These are phyloP conservation scores for Prunus davidiana DNA, from an alignment of 306 rosid species.

Conservation along the genomic window DNA sequence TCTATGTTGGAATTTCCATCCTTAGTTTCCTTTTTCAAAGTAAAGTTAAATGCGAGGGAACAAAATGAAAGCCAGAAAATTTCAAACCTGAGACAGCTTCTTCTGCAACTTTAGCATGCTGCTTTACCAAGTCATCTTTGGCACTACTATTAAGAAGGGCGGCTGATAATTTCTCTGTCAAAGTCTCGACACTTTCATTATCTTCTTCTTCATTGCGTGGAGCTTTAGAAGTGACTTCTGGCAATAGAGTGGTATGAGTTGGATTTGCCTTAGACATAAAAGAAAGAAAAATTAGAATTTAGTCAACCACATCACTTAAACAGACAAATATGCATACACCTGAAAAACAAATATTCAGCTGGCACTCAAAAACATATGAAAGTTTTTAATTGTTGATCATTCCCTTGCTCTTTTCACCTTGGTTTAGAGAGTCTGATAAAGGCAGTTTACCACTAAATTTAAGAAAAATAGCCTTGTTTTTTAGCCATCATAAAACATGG, in stretches of 20 bases:
- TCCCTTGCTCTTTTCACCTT: background rate
- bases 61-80: constrained; percentile 10
- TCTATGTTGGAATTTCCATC: background rate
- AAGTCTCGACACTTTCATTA: constrained; percentile 42
- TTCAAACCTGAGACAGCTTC: constrained; percentile 77
- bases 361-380: background rate
- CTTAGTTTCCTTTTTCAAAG: background rate
- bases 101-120: constrained; percentile 84
- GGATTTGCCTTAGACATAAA: constrained; percentile 51
- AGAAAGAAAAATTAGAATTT: constrained; percentile 13
- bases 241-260: constrained; percentile 47
- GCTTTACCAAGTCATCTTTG: constrained; percentile 72
- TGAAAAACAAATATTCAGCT: background rate
- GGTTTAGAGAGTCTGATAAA: background rate
- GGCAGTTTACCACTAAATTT: background rate
- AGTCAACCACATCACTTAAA: constrained; percentile 15
- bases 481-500: background rate
- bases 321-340: constrained; percentile 7
- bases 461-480: background rate
- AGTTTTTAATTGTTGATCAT: background rate
- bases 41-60: background rate
- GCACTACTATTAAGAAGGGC: constrained; percentile 61
- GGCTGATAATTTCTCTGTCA: constrained; percentile 52
- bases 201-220: constrained; percentile 40
- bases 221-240: constrained; percentile 63